Evolutionary conservation across 257 asterid species (phyloP).

Genomic region (Osmanthus fragrans): DNA sequence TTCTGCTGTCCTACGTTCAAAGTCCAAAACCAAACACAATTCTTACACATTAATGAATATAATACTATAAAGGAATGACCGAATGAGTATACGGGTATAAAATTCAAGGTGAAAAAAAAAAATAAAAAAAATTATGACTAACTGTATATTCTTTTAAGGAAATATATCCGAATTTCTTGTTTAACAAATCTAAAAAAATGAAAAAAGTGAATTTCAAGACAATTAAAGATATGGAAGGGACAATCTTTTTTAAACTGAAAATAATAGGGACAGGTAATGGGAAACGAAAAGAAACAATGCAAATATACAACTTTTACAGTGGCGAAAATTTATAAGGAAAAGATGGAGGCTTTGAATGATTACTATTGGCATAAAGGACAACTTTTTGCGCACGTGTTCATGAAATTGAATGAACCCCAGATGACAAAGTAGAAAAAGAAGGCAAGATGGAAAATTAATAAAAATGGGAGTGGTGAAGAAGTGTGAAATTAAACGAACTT

Average conservation of each 20-base stretch:
- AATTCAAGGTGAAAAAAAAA: background rate
- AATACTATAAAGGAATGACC: background rate
- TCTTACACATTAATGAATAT: background rate
- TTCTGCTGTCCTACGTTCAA: conserved; percentile 38
- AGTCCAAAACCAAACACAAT: conserved; percentile 21
- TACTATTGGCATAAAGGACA: background rate
- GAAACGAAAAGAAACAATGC: conserved; percentile 11
- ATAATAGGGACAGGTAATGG: conserved; percentile 13
- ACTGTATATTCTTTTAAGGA: background rate
- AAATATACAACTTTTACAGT: conserved; percentile 23
- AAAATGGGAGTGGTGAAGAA: background rate
- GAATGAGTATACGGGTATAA: background rate
- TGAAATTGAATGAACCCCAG: background rate
- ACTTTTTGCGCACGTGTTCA: background rate
- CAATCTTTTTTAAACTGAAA: background rate
- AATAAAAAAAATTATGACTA: background rate
- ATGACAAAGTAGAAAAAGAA: background rate
- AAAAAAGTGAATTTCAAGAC: background rate
- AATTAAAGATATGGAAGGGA: background rate
- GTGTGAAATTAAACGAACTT: background rate
- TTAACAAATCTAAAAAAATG: conserved; percentile 4
- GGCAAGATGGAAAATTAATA: background rate
- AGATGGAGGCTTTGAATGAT: conserved; percentile 20
- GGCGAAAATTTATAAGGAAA: conserved; percentile 6
- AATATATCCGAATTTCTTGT: background rate